phyloP scores from a whole-genome alignment of 176 grass and related monocot genomes.

The Carex littledalei region DNA sequence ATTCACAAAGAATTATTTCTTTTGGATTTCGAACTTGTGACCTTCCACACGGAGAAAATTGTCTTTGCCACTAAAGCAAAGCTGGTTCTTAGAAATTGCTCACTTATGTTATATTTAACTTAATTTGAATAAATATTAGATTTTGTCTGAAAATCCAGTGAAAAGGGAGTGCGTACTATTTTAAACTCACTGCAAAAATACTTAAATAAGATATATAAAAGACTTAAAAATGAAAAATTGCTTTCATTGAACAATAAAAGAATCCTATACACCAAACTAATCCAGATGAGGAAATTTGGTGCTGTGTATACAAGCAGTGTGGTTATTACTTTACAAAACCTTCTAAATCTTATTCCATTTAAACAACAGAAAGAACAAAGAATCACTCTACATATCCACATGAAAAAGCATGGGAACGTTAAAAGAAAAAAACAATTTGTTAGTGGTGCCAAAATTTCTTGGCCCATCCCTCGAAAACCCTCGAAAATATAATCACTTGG shows the following conservation, averaged over 20 bases:
- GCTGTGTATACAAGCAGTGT: background rate
- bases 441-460: slow-evolving; percentile 14
- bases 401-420: background rate
- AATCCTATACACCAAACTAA: background rate
- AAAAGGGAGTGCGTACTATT: background rate
- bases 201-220: background rate
- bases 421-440: slow-evolving; percentile 22
- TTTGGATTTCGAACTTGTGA: too few relatives aligned
- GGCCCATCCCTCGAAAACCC: background rate
- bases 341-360: background rate
- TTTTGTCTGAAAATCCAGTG: background rate
- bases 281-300: background rate
- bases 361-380: slow-evolving; percentile 20
- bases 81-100: background rate
- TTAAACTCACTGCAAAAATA: background rate
- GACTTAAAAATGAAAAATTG: background rate
- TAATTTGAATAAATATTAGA: background rate
- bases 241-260: background rate
- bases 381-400: slow-evolving; percentile 16
- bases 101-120: background rate
- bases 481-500: slow-evolving; percentile 35
- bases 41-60: too few relatives aligned
- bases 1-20: too few relatives aligned
- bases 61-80: too few relatives aligned
- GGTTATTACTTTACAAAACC: background rate